Evolutionary conservation across 2,329 filamentous ascomycete genomes (phyloP).

Genomic region (Metarhizium guizhouense): DNA sequence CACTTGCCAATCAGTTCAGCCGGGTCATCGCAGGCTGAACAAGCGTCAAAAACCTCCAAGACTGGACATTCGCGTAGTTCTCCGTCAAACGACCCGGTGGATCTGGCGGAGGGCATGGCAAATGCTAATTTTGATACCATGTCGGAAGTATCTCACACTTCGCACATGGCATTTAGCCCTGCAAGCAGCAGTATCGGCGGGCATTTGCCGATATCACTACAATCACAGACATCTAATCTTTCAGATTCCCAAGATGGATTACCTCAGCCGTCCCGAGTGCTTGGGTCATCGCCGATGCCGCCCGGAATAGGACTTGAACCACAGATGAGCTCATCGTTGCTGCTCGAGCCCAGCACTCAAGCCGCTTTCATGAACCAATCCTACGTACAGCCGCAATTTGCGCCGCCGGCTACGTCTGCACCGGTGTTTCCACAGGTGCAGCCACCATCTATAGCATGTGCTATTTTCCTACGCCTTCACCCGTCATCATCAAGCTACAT

Average conservation of each 20-base stretch:
- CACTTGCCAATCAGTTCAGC: slow-evolving; percentile 2
- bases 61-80: slow-evolving; percentile 12
- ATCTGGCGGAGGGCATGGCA: slow-evolving; percentile 13
- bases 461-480: slow-evolving; percentile 63
- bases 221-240: slow-evolving; percentile 12
- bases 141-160: slow-evolving; percentile 13
- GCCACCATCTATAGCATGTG: slow-evolving; percentile 26
- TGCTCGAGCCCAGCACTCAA: slow-evolving; percentile 29
- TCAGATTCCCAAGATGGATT: slow-evolving; percentile 10
- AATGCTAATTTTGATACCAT: slow-evolving; percentile 14
- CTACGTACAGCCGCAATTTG: slow-evolving; percentile 21
- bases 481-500: slow-evolving; percentile 51
- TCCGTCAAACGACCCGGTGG: slow-evolving; percentile 8
- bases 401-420: slow-evolving; percentile 13
- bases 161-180: slow-evolving; percentile 17
- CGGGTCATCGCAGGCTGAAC: background rate
- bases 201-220: slow-evolving; percentile 14
- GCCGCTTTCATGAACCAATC: slow-evolving; percentile 25
- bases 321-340: slow-evolving; percentile 28
- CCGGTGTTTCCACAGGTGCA: slow-evolving; percentile 15
- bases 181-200: slow-evolving; percentile 9
- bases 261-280: slow-evolving; percentile 14
- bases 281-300: slow-evolving; percentile 14
- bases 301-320: slow-evolving; percentile 21
- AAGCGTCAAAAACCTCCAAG: background rate